These are phyloP conservation scores for Boletus tomentosulus DNA, from an alignment of 768 basidiomycete genomes.

Conservation along the genomic window DNA sequence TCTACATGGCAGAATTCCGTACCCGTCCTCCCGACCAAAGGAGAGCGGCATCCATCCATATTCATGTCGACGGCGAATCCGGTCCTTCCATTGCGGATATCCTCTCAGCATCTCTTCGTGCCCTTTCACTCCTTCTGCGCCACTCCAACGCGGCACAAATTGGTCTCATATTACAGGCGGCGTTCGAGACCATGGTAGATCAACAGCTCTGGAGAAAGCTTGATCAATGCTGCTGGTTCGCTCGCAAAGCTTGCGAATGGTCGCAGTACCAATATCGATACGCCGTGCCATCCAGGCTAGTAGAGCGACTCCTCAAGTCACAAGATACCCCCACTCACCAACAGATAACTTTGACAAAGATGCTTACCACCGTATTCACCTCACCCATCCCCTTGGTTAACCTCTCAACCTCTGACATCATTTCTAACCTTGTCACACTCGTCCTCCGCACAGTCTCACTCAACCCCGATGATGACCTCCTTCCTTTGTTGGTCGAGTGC, in stretches of 20 bases:
- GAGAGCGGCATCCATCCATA: constrained; percentile 84
- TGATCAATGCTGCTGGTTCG: constrained; percentile 80
- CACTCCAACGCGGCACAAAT: constrained; percentile 79
- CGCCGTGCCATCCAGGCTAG: constrained; percentile 78
- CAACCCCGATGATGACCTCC: constrained; percentile 57
- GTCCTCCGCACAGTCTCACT: constrained; percentile 66
- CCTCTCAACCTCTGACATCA: constrained; percentile 84
- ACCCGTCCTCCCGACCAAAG: constrained; percentile 74
- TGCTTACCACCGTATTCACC: constrained; percentile 82
- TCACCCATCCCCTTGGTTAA: constrained; percentile 82
- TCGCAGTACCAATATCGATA: constrained; percentile 92
- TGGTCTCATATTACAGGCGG: constrained; percentile 64
- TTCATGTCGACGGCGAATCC: constrained; percentile 83
- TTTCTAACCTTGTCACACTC: constrained; percentile 71
- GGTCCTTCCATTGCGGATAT: constrained; percentile 77
- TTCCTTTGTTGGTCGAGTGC: constrained; percentile 67
- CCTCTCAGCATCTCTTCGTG: constrained; percentile 66
- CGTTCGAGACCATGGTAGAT: constrained; percentile 63
- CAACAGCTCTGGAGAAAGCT: constrained; percentile 60
- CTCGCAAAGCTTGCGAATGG: constrained; percentile 77
- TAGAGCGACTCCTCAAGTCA: constrained; percentile 67
- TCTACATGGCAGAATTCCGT: constrained; percentile 82
- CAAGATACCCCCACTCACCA: constrained; percentile 51
- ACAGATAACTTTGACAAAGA: constrained; percentile 62
- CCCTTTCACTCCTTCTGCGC: constrained; percentile 64